These are phyloP conservation scores for Heterobasidion annosum DNA, from an alignment of 1,284 basidiomycete species.

Conservation along the genomic window DNA sequence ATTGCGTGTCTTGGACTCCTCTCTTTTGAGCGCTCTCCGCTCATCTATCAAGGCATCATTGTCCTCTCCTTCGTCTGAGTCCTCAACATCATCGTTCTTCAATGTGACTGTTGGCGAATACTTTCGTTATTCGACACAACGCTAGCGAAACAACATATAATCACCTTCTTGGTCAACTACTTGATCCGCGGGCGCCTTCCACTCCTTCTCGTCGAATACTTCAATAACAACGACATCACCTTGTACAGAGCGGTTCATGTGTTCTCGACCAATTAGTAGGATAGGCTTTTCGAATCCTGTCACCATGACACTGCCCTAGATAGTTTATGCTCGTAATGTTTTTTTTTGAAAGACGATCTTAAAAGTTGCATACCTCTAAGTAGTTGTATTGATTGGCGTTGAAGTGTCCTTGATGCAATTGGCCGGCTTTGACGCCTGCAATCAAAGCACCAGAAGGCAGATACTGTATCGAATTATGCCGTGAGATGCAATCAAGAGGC, in stretches of 20 bases:
- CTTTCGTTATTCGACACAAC: slow-evolving; percentile 5
- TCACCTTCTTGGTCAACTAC: slow-evolving; percentile 87
- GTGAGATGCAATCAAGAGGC: neutral
- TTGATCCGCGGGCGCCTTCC: slow-evolving; percentile 90
- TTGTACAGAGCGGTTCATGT: slow-evolving; percentile 94
- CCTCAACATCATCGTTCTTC: slow-evolving; percentile 86
- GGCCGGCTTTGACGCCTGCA: slow-evolving; percentile 81
- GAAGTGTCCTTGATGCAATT: slow-evolving; percentile 89
- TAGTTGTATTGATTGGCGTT: slow-evolving; percentile 96
- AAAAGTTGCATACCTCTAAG: slow-evolving; percentile 59
- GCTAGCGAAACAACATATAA: neutral
- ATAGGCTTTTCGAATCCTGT: slow-evolving; percentile 72
- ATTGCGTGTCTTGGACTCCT: slow-evolving; percentile 27
- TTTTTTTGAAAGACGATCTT: neutral
- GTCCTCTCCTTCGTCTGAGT: slow-evolving; percentile 51
- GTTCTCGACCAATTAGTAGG: slow-evolving; percentile 80
- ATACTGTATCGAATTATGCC: slow-evolving; percentile 47
- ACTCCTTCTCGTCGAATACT: slow-evolving; percentile 81
- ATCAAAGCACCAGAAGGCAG: slow-evolving; percentile 65
- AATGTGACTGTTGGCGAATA: slow-evolving; percentile 50
- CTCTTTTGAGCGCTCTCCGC: slow-evolving; percentile 33
- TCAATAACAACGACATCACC: slow-evolving; percentile 93
- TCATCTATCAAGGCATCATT: slow-evolving; percentile 44
- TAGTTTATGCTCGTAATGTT: neutral
- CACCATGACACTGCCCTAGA: slow-evolving; percentile 74